These are phyloP conservation scores for Gnomoniopsis smithogilvyi DNA, from an alignment of 2,329 filamentous ascomycete genomes.

Conservation along the genomic window DNA sequence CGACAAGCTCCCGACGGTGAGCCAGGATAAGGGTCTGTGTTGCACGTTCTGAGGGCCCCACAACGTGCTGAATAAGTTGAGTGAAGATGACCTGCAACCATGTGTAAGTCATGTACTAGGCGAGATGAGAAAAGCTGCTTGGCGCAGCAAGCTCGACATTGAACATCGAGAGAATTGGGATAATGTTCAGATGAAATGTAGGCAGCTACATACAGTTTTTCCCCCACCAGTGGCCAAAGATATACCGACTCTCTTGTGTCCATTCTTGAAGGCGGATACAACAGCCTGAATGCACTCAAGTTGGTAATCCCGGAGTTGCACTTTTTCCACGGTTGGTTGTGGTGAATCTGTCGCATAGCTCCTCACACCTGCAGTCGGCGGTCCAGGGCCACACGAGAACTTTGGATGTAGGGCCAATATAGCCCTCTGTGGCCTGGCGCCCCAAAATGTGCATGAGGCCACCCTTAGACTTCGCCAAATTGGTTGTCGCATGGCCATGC, in stretches of 20 bases:
- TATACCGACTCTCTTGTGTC: slow-evolving; percentile 76
- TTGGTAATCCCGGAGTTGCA: slow-evolving; percentile 72
- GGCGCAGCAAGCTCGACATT: not conserved
- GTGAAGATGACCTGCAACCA: slow-evolving; percentile 84
- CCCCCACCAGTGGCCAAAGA: slow-evolving; percentile 86
- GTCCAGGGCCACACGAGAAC: not conserved
- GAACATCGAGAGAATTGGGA: not conserved
- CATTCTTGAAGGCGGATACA: slow-evolving; percentile 62
- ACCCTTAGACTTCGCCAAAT: slow-evolving; percentile 3
- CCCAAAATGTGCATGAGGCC: not conserved
- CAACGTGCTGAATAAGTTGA: slow-evolving; percentile 79
- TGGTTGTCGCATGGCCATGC: slow-evolving; percentile 13
- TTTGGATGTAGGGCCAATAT: not conserved
- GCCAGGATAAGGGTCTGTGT: slow-evolving; percentile 86
- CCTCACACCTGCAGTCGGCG: not conserved
- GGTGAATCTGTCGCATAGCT: slow-evolving; percentile 3
- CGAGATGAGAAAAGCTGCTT: not conserved
- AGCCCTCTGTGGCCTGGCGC: not conserved
- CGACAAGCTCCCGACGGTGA: slow-evolving; percentile 88
- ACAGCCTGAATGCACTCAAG: slow-evolving; percentile 88
- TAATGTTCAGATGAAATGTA: not conserved
- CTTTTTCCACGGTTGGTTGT: slow-evolving; percentile 8
- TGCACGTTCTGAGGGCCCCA: slow-evolving; percentile 50
- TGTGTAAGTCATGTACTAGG: not conserved
- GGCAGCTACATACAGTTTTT: slow-evolving; percentile 64